Conservation (phyloP, 345 rosid species). For the Crucihimalaya himalaica region DNA sequence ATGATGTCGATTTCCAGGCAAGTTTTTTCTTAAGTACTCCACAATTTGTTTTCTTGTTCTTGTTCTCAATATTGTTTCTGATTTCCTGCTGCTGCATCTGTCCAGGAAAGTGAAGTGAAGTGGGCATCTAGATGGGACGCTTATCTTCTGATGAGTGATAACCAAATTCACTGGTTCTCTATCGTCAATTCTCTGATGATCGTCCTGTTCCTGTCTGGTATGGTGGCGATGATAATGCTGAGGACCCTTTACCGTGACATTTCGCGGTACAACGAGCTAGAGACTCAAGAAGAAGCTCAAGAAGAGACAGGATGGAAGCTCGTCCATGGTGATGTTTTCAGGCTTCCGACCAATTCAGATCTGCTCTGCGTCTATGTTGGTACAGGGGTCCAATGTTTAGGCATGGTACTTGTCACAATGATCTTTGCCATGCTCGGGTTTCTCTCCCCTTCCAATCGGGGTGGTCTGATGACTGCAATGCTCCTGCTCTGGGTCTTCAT, state of each 20-base stretch:
- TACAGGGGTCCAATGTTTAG: slow-evolving; percentile 77
- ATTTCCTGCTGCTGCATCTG: slow-evolving; percentile 10
- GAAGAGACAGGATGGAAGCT: slow-evolving; percentile 95
- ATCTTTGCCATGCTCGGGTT: slow-evolving; percentile 78
- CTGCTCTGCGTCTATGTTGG: slow-evolving; percentile 75
- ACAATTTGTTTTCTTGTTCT: neutral
- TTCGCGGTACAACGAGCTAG: slow-evolving; percentile 79
- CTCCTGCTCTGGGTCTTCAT: slow-evolving; percentile 85
- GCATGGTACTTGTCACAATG: slow-evolving; percentile 79
- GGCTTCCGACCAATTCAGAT: slow-evolving; percentile 70
- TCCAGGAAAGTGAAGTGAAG: slow-evolving; percentile 84
- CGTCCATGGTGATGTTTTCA: slow-evolving; percentile 83
- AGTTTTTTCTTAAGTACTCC: slow-evolving; percentile 15
- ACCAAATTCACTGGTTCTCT: slow-evolving; percentile 88
- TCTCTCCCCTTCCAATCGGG: slow-evolving; percentile 86
- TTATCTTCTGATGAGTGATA: slow-evolving; percentile 79
- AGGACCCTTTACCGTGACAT: slow-evolving; percentile 84
- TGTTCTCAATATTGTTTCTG: slow-evolving; percentile 15
- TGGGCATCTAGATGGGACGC: slow-evolving; percentile 97
- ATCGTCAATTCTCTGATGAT: slow-evolving; percentile 86
- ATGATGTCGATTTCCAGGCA: slow-evolving; percentile 90
- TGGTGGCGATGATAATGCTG: slow-evolving; percentile 95
- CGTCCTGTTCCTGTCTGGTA: slow-evolving; percentile 82
- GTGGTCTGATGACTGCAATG: slow-evolving; percentile 91
- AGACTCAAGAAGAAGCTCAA: slow-evolving; percentile 90